Evolutionary conservation across 495 filamentous ascomycete genomes (phyloP).

Genomic region (Daldinia childiae): DNA sequence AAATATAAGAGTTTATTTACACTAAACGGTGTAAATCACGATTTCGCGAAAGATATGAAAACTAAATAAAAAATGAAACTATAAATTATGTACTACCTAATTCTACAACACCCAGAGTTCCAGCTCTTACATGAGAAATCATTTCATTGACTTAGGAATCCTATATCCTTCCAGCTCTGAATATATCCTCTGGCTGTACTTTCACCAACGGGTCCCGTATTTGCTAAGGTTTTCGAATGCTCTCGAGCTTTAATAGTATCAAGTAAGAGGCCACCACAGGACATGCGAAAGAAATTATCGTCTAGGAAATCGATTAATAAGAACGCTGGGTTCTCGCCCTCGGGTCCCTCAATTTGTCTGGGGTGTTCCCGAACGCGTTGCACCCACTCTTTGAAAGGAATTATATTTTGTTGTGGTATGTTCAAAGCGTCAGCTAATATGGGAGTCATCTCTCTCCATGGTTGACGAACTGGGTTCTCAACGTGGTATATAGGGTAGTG

Average conservation of each 20-base stretch:
- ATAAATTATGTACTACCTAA: no score
- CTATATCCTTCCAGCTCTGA: slow-evolving; percentile 53
- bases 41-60: no score
- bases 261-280: slow-evolving; percentile 62
- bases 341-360: slow-evolving; percentile 39
- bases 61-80: no score
- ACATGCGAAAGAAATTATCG: slow-evolving; percentile 62
- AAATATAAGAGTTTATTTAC: no score
- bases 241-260: slow-evolving; percentile 52
- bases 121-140: slow-evolving; percentile 12
- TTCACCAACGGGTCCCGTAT: slow-evolving; percentile 49
- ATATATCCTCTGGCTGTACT: slow-evolving; percentile 55
- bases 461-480: slow-evolving; percentile 61
- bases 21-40: no score
- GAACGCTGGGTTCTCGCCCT: slow-evolving; percentile 60
- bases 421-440: slow-evolving; percentile 54
- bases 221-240: slow-evolving; percentile 56
- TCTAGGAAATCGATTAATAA: slow-evolving; percentile 61
- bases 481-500: slow-evolving; percentile 62
- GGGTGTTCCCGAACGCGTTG: slow-evolving; percentile 30
- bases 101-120: background rate
- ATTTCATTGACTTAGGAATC: slow-evolving; percentile 32
- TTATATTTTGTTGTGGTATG: slow-evolving; percentile 42
- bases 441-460: slow-evolving; percentile 56
- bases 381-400: slow-evolving; percentile 40